These are phyloP conservation scores for Aspergillus fructus DNA, from an alignment of 2,329 filamentous ascomycete species.

Conservation along the genomic window DNA sequence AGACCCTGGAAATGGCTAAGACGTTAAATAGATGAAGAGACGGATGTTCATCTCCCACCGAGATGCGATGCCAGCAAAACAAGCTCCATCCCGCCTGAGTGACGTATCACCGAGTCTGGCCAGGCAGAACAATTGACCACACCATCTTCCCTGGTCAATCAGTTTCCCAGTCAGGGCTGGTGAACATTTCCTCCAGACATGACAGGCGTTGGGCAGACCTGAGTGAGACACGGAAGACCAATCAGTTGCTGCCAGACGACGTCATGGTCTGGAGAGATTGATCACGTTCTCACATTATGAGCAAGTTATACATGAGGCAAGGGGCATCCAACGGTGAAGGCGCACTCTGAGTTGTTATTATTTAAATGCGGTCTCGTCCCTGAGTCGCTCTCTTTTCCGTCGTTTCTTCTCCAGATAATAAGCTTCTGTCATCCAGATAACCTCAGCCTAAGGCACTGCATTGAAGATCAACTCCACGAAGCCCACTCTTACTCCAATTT, in stretches of 20 bases:
- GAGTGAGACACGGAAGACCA: conserved; percentile 7
- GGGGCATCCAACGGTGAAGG: neutral
- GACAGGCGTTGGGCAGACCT: conserved; percentile 14
- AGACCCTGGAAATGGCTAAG: too few species aligned
- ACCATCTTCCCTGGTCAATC: conserved; percentile 8
- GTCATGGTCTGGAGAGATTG: conserved; percentile 15
- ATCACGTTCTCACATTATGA: conserved; percentile 4
- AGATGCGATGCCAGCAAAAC: neutral
- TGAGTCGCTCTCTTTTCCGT: neutral
- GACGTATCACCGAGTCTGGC: neutral
- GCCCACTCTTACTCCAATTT: neutral
- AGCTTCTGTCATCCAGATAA: neutral
- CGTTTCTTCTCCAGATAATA: neutral
- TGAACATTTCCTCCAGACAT: conserved; percentile 8
- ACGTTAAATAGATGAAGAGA: too few species aligned
- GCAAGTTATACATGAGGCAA: neutral
- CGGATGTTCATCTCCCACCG: neutral
- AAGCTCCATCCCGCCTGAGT: neutral
- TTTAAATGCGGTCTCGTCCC: neutral
- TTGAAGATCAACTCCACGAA: neutral
- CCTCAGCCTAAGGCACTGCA: neutral
- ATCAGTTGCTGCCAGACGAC: conserved; percentile 13
- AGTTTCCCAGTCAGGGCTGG: conserved; percentile 7
- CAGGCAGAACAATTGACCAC: conserved; percentile 6
- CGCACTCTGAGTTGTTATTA: neutral